Base-by-base conservation (phyloP, 2,329 filamentous ascomycete species). In the Xylaria sp. region DNA sequence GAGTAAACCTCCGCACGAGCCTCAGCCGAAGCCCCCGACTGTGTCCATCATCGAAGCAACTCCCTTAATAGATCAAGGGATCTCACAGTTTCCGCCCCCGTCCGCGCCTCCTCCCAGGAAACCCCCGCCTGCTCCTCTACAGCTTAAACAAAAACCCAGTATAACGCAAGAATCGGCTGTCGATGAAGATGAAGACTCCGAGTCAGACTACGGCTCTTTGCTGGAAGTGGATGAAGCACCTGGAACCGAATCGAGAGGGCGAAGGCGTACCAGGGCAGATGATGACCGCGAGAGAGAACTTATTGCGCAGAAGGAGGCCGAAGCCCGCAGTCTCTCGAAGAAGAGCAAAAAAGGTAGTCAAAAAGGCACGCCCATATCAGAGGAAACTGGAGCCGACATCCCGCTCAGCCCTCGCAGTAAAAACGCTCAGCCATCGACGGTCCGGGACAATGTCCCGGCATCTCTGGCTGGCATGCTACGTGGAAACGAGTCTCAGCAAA, bases 201-300 rank as follows among this genome's bases (percentile, higher is more conserved):
- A 93, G 68, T 94, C 93, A 0, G 94, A 97, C 72, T 96, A 94
- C 74, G 93, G 96, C 68, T 92, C 94, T 71, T 86, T 92, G 43
- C 81, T 93, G 13, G 91, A 93, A 70, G 89, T 91, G 3, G 86
- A 91, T 54, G 90, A 92, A 71, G 83, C 90, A 59, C 83, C 86
- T 0, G 78, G 81, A 6, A 81, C 86, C 43, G 83, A 87, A 13
- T 83, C 89, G 62, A 88, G 94, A 70, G 95, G 94, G 9, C 88
- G 94, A 68, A 87, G 93, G 74, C 93, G 92, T 79, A 97, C 94
- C 2, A 88, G 94, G 62, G 94, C 95, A 78, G 93, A 97, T 70
- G 94, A 98, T 75, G 94, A 98, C 73, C 86, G 86, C 64, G 88
- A 93, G 64, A 89, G 94, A 57, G 93, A 95, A 77, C 84, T 89